A percentile compares a stretch with the other conserved stretches of the same genome.
Conservation (phyloP, 2,329 filamentous ascomycete species). For the Elsinoe batatas region DNA sequence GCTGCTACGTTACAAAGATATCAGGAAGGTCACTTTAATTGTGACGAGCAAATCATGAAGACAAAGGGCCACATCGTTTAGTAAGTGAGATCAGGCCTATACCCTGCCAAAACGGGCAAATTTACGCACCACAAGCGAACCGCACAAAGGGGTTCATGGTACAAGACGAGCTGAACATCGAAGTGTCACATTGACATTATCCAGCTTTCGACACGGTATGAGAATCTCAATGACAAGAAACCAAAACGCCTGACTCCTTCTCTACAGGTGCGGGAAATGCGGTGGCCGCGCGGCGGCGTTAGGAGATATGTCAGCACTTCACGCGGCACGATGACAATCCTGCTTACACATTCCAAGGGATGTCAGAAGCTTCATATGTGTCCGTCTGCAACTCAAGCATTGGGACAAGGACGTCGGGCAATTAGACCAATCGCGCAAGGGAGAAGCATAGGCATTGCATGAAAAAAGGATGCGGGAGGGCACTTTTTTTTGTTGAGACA, state of each 20-base stretch:
- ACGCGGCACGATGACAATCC: background rate
- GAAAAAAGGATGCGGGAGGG: background rate
- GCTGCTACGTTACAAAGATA: no score
- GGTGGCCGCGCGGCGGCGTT: background rate
- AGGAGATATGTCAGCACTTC: constrained; percentile 3
- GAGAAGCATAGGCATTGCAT: background rate
- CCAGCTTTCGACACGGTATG: background rate
- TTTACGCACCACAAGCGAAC: no score
- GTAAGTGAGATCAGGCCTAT: no score
- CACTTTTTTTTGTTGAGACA: background rate
- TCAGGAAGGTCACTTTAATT: no score
- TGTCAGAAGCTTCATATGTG: background rate
- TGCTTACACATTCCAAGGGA: background rate
- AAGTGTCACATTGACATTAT: background rate
- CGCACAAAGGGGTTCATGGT: no score
- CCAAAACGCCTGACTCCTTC: background rate
- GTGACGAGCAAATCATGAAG: no score
- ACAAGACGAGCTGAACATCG: no score
- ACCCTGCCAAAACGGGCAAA: no score
- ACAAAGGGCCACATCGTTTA: no score
- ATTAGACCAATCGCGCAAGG: background rate
- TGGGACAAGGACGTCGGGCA: no score
- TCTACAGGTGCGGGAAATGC: background rate
- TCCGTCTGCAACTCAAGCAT: no score
- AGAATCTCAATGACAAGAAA: background rate